Conservation (phyloP, 2,329 filamentous ascomycete species). For the Fusarium sp. region DNA sequence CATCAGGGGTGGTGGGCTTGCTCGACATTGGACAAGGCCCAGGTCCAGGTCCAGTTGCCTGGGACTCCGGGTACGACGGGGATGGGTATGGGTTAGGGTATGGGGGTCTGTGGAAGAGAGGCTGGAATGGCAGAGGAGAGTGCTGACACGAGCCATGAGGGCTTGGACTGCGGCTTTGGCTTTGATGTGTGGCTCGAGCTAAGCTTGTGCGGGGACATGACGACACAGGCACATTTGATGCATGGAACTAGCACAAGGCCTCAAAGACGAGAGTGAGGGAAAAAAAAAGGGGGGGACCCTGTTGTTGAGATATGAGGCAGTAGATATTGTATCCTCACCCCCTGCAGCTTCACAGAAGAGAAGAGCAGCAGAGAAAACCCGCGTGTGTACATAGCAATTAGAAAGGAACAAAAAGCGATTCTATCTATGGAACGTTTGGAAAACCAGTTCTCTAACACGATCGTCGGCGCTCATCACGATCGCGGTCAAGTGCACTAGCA, state of each 20-base stretch:
- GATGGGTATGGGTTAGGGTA: background rate
- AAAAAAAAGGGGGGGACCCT: background rate
- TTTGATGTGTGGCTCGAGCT: constrained; percentile 36
- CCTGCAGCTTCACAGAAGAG: background rate
- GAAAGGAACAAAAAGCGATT: background rate
- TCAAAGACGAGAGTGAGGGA: background rate
- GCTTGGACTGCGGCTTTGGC: constrained; percentile 17
- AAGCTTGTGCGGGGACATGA: constrained; percentile 43
- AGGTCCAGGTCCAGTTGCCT: background rate
- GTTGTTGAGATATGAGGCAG: background rate
- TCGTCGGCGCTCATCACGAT: constrained; percentile 35
- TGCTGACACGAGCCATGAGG: constrained; percentile 27
- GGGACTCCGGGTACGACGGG: background rate
- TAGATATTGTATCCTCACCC: background rate
- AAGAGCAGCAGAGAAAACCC: background rate
- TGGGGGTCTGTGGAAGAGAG: constrained; percentile 14
- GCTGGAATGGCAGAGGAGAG: constrained; percentile 21
- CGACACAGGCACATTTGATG: constrained; percentile 32
- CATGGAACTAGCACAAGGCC: constrained; percentile 8
- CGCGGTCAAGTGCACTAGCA: constrained; percentile 29
- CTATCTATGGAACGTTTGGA: constrained; percentile 2
- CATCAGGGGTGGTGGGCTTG: constrained; percentile 33
- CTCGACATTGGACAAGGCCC: constrained; percentile 10
- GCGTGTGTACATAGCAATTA: background rate
- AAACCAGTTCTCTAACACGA: constrained; percentile 18